phyloP scores from a whole-genome alignment of 2,329 filamentous ascomycete species.

The Neofusicoccum cordaticola region DNA sequence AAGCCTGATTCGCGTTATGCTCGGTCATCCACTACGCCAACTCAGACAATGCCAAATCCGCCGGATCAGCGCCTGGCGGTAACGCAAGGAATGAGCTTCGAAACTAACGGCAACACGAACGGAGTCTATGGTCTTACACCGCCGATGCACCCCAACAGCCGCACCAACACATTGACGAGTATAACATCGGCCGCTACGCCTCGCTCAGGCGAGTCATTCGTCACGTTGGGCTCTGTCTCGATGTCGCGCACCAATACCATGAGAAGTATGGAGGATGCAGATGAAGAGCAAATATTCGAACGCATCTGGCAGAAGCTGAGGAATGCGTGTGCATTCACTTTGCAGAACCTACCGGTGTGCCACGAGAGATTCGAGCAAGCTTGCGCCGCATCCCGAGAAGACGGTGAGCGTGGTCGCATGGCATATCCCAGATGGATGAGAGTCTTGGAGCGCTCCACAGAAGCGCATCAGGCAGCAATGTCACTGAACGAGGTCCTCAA shows the following conservation, averaged over 20 bases:
- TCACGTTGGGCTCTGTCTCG: slow-evolving; percentile 49
- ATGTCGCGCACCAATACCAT: slow-evolving; percentile 47
- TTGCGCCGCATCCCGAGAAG: slow-evolving; percentile 22
- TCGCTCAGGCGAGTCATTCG: slow-evolving; percentile 78
- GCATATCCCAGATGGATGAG: slow-evolving; percentile 45
- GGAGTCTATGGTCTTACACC: slow-evolving; percentile 25
- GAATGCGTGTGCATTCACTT: slow-evolving; percentile 69
- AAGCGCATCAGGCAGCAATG: slow-evolving; percentile 70
- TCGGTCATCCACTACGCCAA: slow-evolving; percentile 13
- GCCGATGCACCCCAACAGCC: slow-evolving; percentile 43
- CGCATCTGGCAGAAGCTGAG: slow-evolving; percentile 75
- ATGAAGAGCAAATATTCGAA: slow-evolving; percentile 80
- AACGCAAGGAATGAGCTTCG: slow-evolving; percentile 3
- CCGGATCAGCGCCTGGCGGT: background rate
- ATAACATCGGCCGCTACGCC: slow-evolving; percentile 58
- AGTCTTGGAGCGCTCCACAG: slow-evolving; percentile 68
- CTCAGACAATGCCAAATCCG: slow-evolving; percentile 14
- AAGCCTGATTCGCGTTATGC: slow-evolving; percentile 5
- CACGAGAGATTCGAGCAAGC: slow-evolving; percentile 58
- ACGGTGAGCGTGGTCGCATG: slow-evolving; percentile 34
- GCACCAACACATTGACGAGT: slow-evolving; percentile 53
- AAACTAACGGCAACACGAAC: slow-evolving; percentile 35
- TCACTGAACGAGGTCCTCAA: slow-evolving; percentile 70
- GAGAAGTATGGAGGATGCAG: slow-evolving; percentile 61
- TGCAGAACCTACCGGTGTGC: slow-evolving; percentile 68